Conservation (phyloP, 768 basidiomycete genomes). For the Fistulinella prunicolor region DNA sequence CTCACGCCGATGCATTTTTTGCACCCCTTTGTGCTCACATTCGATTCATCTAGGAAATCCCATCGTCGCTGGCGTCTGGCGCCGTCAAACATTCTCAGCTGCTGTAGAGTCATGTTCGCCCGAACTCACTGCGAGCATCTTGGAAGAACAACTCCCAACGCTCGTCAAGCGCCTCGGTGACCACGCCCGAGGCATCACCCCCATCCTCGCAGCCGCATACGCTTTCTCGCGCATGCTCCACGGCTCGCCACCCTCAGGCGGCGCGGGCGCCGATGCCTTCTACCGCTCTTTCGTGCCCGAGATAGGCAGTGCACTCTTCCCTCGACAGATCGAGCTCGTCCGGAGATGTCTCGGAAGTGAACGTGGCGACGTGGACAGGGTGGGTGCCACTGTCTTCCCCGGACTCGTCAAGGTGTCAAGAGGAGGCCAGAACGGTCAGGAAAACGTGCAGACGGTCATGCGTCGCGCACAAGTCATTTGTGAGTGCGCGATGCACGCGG, state of each 20-base stretch:
- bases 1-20: too few species aligned
- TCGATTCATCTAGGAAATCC: constrained; percentile 61
- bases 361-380: constrained; percentile 65
- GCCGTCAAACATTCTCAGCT: constrained; percentile 85
- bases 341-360: constrained; percentile 80
- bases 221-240: constrained; percentile 86
- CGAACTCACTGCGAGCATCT: constrained; percentile 64
- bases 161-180: constrained; percentile 53
- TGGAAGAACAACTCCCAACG: constrained; percentile 68
- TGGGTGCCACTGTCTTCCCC: constrained; percentile 85
- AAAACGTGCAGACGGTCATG: constrained; percentile 69
- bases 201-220: constrained; percentile 72
- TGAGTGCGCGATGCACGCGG: constrained; percentile 63
- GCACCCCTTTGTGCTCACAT: neutral
- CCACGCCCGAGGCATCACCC: constrained; percentile 41
- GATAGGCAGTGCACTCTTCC: constrained; percentile 67
- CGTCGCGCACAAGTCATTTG: constrained; percentile 84
- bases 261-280: constrained; percentile 62
- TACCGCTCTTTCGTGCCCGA: constrained; percentile 88
- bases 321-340: constrained; percentile 79
- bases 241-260: constrained; percentile 48
- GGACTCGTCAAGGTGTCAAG: constrained; percentile 78
- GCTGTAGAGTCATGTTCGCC: constrained; percentile 76
- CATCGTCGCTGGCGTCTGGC: constrained; percentile 87
- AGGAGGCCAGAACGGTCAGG: constrained; percentile 35